Conservation (phyloP, 129 eudicot genomes). For the Arctium lappa region DNA sequence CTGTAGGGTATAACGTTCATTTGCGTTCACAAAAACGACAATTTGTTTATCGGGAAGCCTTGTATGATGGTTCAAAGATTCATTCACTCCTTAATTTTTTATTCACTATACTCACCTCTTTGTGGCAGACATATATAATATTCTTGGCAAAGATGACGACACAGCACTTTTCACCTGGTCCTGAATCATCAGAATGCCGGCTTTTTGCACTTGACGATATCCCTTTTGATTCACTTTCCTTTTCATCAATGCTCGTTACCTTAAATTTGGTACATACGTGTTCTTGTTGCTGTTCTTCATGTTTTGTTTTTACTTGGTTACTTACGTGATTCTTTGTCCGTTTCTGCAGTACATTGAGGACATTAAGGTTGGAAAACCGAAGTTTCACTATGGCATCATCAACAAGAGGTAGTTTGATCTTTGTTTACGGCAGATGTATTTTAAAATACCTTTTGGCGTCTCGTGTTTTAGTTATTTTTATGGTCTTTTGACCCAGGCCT, state of each 20-base stretch:
- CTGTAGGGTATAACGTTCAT: too few species aligned
- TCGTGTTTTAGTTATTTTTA: background rate
- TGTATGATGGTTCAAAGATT: background rate
- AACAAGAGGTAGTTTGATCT: constrained; percentile 66
- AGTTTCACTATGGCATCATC: constrained; percentile 89
- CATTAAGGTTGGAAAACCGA: constrained; percentile 61
- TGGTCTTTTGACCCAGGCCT: constrained; percentile 54
- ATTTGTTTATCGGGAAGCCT: background rate
- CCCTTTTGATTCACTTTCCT: constrained; percentile 89
- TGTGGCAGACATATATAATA: constrained; percentile 79
- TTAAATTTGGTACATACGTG: constrained; percentile 60
- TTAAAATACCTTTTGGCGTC: background rate
- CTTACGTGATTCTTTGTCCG: background rate
- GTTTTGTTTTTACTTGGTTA: constrained; percentile 1
- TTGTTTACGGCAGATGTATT: background rate
- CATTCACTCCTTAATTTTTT: background rate
- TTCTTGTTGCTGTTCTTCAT: background rate
- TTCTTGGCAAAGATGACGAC: constrained; percentile 82
- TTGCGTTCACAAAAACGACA: too few species aligned
- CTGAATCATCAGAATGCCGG: constrained; percentile 85
- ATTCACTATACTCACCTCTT: background rate
- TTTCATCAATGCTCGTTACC: constrained; percentile 96
- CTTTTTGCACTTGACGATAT: constrained; percentile 83
- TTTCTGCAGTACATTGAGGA: constrained; percentile 79
- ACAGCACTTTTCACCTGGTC: constrained; percentile 89